Base-by-base conservation (phyloP, 129 eudicot species). In the Flaveria linearis region DNA sequence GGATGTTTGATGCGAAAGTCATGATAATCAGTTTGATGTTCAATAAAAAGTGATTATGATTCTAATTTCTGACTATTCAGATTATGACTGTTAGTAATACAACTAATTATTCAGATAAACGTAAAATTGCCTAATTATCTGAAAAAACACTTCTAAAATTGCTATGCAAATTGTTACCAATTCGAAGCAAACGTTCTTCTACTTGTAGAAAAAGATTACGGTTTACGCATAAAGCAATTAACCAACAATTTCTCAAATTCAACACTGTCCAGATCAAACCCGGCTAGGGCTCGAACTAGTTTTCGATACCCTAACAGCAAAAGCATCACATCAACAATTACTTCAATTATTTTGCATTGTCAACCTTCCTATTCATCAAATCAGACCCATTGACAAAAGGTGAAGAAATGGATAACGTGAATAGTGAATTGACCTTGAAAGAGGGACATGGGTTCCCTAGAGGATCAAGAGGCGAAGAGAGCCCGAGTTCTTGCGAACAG, bases 401-500 rank as follows among this genome's bases (percentile, higher is more conserved):
- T 74, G 43, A 41, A 70, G 15, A n/a, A 69, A 61, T 33, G 50
- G 8, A 45, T 45, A 36, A 36, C 41, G 5, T 45, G 57, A 50
- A 42, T 9, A 13, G n/a, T 22, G 47, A 23, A 26, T 1, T 5
- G 36, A 91, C 93, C 97, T 81, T 86, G 75, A 86, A 91, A 63
- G 94, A 84, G 30, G 90, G 82, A 16, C 71, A 57, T 11, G 83
- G 84, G 3, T 88, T 83, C 16, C 82, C 90, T 5, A 30, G 13
- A 26, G 90, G 94, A 80, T 88, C 88, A 57, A 58, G 7, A 7
- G 97, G 97, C 1, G 87, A 82, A 36, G 84, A 23, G 23, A 91
- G 76, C 1, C 64, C 17, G 33, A 91, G 97, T 20, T 91, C 90
- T 46, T 79, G 78, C 57, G 82, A 69, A 77, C 88, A 88, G 58